Evolutionary conservation across 2,329 filamentous ascomycete species (phyloP).

Genomic region (Thielaviopsis cerberus): DNA sequence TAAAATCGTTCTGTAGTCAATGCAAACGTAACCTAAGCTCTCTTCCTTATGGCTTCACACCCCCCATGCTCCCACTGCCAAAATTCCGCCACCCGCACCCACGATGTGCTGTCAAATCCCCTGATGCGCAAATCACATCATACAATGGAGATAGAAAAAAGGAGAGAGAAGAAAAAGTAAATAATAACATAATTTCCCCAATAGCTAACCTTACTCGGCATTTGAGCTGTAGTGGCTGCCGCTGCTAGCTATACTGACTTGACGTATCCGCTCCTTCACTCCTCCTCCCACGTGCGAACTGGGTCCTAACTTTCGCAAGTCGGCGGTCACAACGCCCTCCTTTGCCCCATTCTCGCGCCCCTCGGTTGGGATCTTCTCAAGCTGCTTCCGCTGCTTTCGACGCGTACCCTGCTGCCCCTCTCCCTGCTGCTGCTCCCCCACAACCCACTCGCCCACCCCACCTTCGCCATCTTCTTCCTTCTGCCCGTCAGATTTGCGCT

Average conservation of each 20-base stretch:
- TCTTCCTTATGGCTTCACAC: too few species aligned
- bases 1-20: too few species aligned
- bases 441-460: conserved; percentile 10
- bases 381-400: not conserved
- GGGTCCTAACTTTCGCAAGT: not conserved
- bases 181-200: not conserved
- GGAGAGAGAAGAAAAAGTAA: not conserved
- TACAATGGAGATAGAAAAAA: not conserved
- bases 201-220: not conserved
- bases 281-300: not conserved
- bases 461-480: not conserved
- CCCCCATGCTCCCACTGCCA: too few species aligned
- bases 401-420: conserved; percentile 13
- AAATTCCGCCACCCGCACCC: too few species aligned
- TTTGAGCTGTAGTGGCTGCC: not conserved
- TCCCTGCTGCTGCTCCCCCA: conserved; percentile 17
- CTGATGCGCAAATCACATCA: too few species aligned
- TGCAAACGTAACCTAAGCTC: too few species aligned
- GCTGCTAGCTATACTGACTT: not conserved
- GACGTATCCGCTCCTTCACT: not conserved
- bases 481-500: conserved; percentile 14
- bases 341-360: too few species aligned
- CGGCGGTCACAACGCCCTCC: not conserved
- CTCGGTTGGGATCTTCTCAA: not conserved
- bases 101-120: too few species aligned